A percentile compares a stretch with the other conserved stretches of the same genome.
phyloP scores from a whole-genome alignment of 371 early-diverging fungal species.

The Rhizopus arrhizus region DNA sequence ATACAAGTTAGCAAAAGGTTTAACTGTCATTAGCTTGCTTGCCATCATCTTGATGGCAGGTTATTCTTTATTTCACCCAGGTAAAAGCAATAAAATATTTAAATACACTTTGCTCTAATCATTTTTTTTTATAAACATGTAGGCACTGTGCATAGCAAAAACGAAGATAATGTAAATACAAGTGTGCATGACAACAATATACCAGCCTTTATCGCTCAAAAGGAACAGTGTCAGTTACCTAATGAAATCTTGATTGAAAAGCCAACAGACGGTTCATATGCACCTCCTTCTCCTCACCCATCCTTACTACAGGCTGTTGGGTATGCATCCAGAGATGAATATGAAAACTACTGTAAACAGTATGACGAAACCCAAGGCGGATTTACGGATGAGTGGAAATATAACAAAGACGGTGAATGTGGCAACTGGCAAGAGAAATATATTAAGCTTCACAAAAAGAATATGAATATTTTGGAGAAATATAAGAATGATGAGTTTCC shows the following conservation, averaged over 20 bases:
- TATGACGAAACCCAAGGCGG: conserved; percentile 28
- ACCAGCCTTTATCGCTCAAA: conserved; percentile 1
- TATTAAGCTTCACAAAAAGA: conserved; percentile 35
- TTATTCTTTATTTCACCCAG: conserved; percentile 36
- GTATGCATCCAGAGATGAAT: conserved; percentile 33
- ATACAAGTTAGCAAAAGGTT: conserved; percentile 42
- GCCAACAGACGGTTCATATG: conserved; percentile 43
- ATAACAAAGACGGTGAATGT: conserved; percentile 39
- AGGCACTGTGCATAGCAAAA: neutral
- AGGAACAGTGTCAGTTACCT: conserved; percentile 21
- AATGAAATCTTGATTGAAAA: conserved; percentile 24
- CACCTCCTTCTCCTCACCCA: conserved; percentile 46
- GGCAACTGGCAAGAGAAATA: conserved; percentile 51
- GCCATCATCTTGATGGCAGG: conserved; percentile 42
- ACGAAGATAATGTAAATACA: neutral
- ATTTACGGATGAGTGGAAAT: conserved; percentile 25
- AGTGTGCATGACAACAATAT: neutral
- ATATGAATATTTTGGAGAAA: conserved; percentile 35
- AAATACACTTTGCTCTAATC: neutral
- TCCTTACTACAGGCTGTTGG: conserved; percentile 35
- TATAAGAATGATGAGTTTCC: conserved; percentile 37
- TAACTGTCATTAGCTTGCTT: conserved; percentile 38
- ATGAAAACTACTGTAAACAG: conserved; percentile 38
- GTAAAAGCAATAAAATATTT: conserved; percentile 18
- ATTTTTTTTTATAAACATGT: too few species aligned